These are phyloP conservation scores for Solanum tarijense DNA, from an alignment of 257 asterid species.

Conservation along the genomic window DNA sequence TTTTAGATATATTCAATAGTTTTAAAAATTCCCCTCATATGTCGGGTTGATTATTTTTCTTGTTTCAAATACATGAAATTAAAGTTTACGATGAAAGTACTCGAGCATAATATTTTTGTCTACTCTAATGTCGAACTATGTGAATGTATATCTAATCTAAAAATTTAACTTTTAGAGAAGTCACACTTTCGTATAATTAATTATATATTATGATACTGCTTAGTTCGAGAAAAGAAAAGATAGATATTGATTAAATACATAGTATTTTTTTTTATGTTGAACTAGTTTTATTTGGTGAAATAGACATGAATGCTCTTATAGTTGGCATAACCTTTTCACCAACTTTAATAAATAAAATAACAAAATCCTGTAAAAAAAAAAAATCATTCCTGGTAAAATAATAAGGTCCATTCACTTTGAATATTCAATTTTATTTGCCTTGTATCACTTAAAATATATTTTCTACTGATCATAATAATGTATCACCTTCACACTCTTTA, in stretches of 20 bases:
- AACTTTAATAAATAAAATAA: conserved; percentile 20
- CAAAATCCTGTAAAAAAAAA: conserved; percentile 13
- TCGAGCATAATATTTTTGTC: no score
- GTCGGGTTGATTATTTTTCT: no score
- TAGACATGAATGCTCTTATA: neutral
- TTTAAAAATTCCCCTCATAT: neutral
- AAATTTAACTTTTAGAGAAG: no score
- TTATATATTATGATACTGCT: no score
- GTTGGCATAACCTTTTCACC: conserved; percentile 18
- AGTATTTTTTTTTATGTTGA: neutral
- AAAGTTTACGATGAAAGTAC: neutral
- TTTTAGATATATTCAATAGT: neutral
- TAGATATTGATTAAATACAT: neutral
- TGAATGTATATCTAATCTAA: neutral
- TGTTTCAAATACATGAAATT: neutral
- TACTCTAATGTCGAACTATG: neutral
- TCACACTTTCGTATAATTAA: neutral
- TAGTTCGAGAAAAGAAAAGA: no score
- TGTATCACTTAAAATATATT: no score
- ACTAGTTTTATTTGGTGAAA: neutral
- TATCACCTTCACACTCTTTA: no score
- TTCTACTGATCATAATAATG: no score
- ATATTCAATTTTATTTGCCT: no score
- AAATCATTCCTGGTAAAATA: no score
- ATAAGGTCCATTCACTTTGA: no score